Conservation (phyloP, 257 asterid genomes). For the Linderniella brevidens region DNA sequence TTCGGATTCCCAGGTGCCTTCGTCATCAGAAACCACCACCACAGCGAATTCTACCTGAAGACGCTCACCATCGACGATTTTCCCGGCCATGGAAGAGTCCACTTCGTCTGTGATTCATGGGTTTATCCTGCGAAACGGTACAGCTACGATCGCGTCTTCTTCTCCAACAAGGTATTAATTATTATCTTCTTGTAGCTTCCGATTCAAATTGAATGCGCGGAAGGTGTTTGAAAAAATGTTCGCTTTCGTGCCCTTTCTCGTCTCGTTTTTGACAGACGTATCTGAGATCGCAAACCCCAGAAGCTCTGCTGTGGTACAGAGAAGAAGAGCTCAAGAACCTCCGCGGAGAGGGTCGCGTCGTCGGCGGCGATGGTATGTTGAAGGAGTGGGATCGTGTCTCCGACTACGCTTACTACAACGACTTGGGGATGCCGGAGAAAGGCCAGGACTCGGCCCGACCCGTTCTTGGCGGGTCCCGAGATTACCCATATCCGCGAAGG, state of each 20-base stretch:
- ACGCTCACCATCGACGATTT: slow-evolving; percentile 43
- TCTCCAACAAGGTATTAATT: slow-evolving; percentile 51
- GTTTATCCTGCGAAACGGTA: slow-evolving; percentile 58
- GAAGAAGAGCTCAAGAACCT: slow-evolving; percentile 62
- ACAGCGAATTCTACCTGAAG: slow-evolving; percentile 54
- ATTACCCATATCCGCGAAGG: slow-evolving; percentile 79
- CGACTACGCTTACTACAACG: slow-evolving; percentile 79
- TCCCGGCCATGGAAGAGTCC: slow-evolving; percentile 45
- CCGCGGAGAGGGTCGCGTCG: slow-evolving; percentile 20
- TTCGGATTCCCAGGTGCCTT: slow-evolving; percentile 67
- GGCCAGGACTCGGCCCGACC: slow-evolving; percentile 50
- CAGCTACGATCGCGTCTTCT: slow-evolving; percentile 51
- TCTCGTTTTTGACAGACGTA: no score
- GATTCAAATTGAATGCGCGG: no score
- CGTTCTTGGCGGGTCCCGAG: slow-evolving; percentile 53
- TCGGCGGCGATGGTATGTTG: slow-evolving; percentile 38
- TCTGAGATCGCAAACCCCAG: slow-evolving; percentile 55
- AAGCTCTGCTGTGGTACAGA: slow-evolving; percentile 40
- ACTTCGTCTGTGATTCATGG: slow-evolving; percentile 78
- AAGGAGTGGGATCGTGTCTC: slow-evolving; percentile 89
- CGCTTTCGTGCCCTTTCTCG: no score
- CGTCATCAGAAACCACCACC: slow-evolving; percentile 48
- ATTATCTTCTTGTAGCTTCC: no score
- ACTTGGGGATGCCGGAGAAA: slow-evolving; percentile 59
- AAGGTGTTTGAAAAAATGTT: no score